A percentile compares a stretch with the other conserved stretches of the same genome.
Evolutionary conservation across 169 alveolate species (phyloP).

Genomic region (Cryptosporidium canis): DNA sequence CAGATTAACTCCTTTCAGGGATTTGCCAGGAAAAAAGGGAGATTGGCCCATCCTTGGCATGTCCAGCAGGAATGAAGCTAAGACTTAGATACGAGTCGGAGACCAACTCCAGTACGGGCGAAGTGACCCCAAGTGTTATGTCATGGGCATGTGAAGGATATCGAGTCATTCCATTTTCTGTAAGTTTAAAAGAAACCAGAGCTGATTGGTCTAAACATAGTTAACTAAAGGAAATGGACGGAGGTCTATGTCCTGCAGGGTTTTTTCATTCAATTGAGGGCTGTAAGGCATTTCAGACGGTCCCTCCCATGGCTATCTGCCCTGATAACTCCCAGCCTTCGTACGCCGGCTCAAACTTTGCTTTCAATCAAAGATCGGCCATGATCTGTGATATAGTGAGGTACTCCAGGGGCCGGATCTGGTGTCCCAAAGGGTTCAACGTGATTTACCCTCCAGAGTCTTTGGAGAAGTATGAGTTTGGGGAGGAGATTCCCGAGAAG

Average conservation of each 20-base stretch:
- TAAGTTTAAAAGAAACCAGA: neutral
- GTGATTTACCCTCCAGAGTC: conserved; percentile 55
- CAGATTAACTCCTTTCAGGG: conserved; percentile 3
- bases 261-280: conserved; percentile 58
- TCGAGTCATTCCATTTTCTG: conserved; percentile 52
- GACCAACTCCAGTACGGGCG: conserved; percentile 59
- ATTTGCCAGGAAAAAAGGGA: conserved; percentile 52
- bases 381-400: conserved; percentile 14
- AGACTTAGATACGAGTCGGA: conserved; percentile 58
- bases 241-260: conserved; percentile 71
- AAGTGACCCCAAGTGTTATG: conserved; percentile 33
- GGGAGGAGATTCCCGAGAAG: conserved; percentile 47
- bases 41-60: conserved; percentile 53
- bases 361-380: conserved; percentile 25
- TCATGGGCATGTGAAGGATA: conserved; percentile 73
- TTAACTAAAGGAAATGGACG: conserved; percentile 7
- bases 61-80: conserved; percentile 60
- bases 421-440: conserved; percentile 71
- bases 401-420: conserved; percentile 44
- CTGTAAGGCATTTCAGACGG: conserved; percentile 58
- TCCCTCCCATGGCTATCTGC: conserved; percentile 63
- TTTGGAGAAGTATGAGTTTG: conserved; percentile 68
- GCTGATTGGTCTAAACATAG: neutral
- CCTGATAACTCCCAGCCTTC: conserved; percentile 43
- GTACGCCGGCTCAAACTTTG: conserved; percentile 15